Evolutionary conservation across 352 stramenopile species (phyloP), one percentile per base, ranked within the genome.

Genomic region (Globisporangium cylindrosporum): DNA sequence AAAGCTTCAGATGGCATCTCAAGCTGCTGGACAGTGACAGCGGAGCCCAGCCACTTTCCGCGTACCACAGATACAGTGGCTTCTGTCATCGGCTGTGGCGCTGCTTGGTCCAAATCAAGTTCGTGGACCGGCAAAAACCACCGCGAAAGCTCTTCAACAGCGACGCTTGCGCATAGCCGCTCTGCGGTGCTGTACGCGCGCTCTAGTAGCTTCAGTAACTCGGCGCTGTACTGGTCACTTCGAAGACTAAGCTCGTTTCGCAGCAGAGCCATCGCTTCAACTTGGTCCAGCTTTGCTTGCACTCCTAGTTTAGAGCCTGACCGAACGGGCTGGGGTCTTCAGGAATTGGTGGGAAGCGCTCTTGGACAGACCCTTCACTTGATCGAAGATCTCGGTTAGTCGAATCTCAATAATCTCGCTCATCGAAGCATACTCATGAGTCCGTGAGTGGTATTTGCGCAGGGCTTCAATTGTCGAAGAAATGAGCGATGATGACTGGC

Each of bases 101-200:
- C 9, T 9, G 34, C 34, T 8, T 38, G 34, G 34, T 38, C 57
- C 18, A 18, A 29, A 27, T 34, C 43, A 22, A 97, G 54, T 80
- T 90, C 29, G 73, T 97, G 18, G 82, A 95, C 59, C 59, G 97
- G 25, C 86, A 97, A 72, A 59, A 94, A 93, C 71, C 81, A 64
- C 14, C 8, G 18, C 41, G 59, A 41, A 53, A 38, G 15, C 6
- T 22, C n/a, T 59, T n/a, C 7, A 38, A 38, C 4, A 38, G 7
- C 4, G 34, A 38, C 7, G 9, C 34, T 38, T 12, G 7, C 0
- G 34, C 9, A 38, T 9, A 12, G 2, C 12, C 7, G 34, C 34
- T 9, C 34, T 38, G 34, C 27, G 1, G 27, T 53, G 22, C 9
- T 36, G 22, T 20, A n/a, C 4, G 15, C 9, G 10, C 3, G 1